Evolutionary conservation across 129 eudicot species (phyloP).

Genomic region (Artemisia tridentata): DNA sequence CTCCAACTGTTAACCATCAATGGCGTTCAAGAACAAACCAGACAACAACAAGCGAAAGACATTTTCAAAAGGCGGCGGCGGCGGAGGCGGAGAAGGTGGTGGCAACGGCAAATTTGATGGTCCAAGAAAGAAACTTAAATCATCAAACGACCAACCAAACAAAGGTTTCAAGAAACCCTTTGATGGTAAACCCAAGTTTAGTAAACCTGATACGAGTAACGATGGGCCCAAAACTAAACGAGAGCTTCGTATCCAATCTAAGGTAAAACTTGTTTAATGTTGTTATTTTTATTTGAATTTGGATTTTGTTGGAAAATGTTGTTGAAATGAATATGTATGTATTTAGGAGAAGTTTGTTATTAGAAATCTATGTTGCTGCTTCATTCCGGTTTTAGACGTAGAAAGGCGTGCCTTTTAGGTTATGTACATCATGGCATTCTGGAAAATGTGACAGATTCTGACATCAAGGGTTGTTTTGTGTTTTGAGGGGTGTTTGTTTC

Average conservation of each 20-base stretch:
- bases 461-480: too few relatives aligned
- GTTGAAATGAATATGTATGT: too few relatives aligned
- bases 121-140: constrained; percentile 43
- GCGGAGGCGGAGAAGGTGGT: constrained; percentile 16
- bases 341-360: too few relatives aligned
- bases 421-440: too few relatives aligned
- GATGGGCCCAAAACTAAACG: constrained; percentile 47
- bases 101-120: constrained; percentile 8
- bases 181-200: constrained; percentile 22
- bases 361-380: too few relatives aligned
- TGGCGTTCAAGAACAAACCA: constrained; percentile 51
- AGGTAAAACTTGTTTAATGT: constrained; percentile 35
- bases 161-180: constrained; percentile 29
- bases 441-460: too few relatives aligned
- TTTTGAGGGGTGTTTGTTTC: too few relatives aligned
- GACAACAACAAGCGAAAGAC: constrained; percentile 49
- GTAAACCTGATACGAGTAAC: constrained; percentile 24
- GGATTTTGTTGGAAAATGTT: too few relatives aligned
- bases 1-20: constrained; percentile 5
- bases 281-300: too few relatives aligned
- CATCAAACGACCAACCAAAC: constrained; percentile 28
- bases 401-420: too few relatives aligned
- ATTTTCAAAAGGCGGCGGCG: constrained; percentile 23
- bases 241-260: constrained; percentile 58
- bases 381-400: too few relatives aligned